phyloP scores from a whole-genome alignment of 2,329 filamentous ascomycete species.

The Diaporthe citrichinensis region DNA sequence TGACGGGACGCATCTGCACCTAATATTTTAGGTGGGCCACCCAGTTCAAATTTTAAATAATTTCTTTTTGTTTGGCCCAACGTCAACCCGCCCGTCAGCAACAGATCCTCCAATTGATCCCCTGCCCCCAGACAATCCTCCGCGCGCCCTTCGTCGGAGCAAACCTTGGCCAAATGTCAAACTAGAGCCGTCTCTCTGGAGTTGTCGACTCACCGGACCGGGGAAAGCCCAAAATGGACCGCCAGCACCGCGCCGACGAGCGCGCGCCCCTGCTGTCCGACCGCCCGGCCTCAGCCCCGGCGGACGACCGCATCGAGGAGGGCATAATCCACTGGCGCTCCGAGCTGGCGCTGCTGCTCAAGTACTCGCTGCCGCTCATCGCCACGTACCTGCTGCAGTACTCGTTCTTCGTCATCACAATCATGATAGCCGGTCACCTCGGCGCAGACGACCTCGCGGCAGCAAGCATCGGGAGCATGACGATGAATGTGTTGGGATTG shows the following conservation, averaged over 20 bases:
- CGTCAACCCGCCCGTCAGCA: not conserved
- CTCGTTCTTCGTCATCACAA: constrained; percentile 65
- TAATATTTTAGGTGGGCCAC: constrained; percentile 24
- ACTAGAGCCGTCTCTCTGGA: not conserved
- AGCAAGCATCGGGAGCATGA: constrained; percentile 65
- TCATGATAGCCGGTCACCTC: constrained; percentile 66
- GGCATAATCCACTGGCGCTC: constrained; percentile 17
- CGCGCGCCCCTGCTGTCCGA: constrained; percentile 31
- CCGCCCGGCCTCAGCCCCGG: not conserved
- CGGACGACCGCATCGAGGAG: not conserved
- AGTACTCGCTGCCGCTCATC: constrained; percentile 63
- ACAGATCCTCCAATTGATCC: not conserved
- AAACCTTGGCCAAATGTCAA: not conserved
- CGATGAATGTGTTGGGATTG: constrained; percentile 67
- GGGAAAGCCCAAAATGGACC: constrained; percentile 5
- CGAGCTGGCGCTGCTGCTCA: constrained; percentile 41
- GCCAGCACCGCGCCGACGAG: constrained; percentile 31
- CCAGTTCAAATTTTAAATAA: not conserved
- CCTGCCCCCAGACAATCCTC: not conserved
- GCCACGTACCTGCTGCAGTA: constrained; percentile 69
- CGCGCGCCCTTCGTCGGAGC: not conserved
- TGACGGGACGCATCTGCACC: not conserved
- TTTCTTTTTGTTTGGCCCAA: not conserved
- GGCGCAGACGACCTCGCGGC: constrained; percentile 67
- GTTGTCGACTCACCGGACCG: not conserved